Percentiles rank a stretch among this genome's conserved stretches.
Conservation (phyloP, 352 stramenopile genomes). For the Globisporangium heterothallicum region DNA sequence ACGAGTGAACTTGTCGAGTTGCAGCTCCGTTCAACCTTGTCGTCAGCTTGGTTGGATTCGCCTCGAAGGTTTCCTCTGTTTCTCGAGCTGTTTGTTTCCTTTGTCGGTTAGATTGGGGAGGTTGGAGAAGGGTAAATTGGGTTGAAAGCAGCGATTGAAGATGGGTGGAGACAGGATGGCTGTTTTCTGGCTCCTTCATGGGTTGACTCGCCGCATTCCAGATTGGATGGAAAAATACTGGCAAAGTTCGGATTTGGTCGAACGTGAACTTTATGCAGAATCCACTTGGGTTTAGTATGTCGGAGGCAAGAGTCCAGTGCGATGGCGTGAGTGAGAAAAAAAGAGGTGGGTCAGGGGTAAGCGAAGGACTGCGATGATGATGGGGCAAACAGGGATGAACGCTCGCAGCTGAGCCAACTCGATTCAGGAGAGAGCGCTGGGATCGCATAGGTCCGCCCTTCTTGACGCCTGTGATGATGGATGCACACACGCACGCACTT, state of each 20-base stretch:
- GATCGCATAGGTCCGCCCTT: constrained; percentile 7
- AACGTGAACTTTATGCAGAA: neutral
- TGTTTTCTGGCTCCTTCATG: neutral
- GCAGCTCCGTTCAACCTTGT: no score
- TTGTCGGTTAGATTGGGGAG: constrained; percentile 4
- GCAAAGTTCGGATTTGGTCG: neutral
- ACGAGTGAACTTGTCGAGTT: no score
- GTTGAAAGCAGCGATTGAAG: constrained; percentile 6
- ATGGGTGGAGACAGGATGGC: constrained; percentile 10
- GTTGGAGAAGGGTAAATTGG: constrained; percentile 3
- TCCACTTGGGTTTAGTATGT: constrained; percentile 3
- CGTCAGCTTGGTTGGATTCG: no score
- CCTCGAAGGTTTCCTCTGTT: no score
- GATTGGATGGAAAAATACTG: neutral
- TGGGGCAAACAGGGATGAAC: no score
- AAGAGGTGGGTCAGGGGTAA: neutral
- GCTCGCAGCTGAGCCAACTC: neutral
- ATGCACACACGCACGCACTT: constrained; percentile 11
- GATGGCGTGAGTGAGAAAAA: constrained; percentile 12
- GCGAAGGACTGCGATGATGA: no score
- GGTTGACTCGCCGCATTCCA: constrained; percentile 4
- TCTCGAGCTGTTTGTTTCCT: neutral
- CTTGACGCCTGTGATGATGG: constrained; percentile 3
- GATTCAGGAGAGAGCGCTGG: no score
- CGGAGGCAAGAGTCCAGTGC: constrained; percentile 6